Percentiles rank a stretch among this genome's conserved stretches.
Conservation (phyloP, 371 early-diverging fungal species). For the Circinella minor region DNA sequence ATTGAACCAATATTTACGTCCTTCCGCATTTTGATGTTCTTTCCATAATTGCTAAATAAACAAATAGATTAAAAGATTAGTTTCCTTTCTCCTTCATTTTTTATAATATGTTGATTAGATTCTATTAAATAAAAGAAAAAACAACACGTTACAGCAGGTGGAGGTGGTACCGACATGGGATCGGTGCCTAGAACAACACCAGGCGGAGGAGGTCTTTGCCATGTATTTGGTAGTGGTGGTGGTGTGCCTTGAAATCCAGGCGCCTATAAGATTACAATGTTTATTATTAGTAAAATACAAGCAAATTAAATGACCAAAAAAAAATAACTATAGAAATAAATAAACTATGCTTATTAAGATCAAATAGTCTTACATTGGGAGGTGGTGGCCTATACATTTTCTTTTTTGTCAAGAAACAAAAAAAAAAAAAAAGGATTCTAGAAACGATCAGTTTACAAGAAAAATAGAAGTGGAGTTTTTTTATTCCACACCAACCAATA, state of each 20-base stretch:
- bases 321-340: not conserved
- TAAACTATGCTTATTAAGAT: not conserved
- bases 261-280: not conserved
- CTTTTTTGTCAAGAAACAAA: too few species aligned
- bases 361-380: not conserved
- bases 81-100: not conserved
- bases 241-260: slow-evolving; percentile 19
- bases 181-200: slow-evolving; percentile 17
- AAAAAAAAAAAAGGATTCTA: too few species aligned
- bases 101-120: too few species aligned
- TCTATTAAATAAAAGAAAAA: not conserved
- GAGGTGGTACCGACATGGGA: not conserved
- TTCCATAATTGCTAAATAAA: slow-evolving; percentile 64
- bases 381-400: slow-evolving; percentile 3
- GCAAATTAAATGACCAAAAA: too few species aligned
- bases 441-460: too few species aligned
- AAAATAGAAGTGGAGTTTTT: too few species aligned
- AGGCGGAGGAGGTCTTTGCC: slow-evolving; percentile 29
- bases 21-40: slow-evolving; percentile 80
- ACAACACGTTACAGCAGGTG: slow-evolving; percentile 7
- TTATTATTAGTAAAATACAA: not conserved
- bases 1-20: slow-evolving; percentile 88
- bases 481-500: too few species aligned
- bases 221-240: slow-evolving; percentile 21
- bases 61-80: not conserved